These are phyloP conservation scores for Mucor irregularis DNA, from an alignment of 371 early-diverging fungal genomes.

Conservation along the genomic window DNA sequence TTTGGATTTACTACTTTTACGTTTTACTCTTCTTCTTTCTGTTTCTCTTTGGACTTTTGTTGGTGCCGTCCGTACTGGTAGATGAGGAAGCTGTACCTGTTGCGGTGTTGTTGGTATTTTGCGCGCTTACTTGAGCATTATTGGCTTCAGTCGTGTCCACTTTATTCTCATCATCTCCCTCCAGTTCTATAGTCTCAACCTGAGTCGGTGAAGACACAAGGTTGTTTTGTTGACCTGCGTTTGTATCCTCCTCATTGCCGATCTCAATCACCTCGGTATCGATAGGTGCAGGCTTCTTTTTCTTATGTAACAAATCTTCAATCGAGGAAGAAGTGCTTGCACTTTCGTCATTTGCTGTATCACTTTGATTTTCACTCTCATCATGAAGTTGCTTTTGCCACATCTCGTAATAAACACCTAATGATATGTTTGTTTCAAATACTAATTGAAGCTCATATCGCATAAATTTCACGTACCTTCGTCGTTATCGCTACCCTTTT, in stretches of 20 bases:
- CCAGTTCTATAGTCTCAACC: not conserved
- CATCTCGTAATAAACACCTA: constrained; percentile 74
- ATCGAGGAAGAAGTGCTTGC: not conserved
- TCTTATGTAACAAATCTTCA: not conserved
- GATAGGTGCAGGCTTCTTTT: not conserved
- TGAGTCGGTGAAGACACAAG: not conserved
- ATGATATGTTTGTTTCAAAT: not conserved
- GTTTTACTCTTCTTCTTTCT: not conserved
- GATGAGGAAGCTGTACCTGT: not conserved
- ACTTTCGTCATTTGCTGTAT: not conserved
- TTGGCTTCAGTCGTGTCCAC: too few species aligned
- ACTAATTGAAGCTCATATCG: not conserved
- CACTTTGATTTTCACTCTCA: constrained; percentile 25
- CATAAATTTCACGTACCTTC: constrained; percentile 7
- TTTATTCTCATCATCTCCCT: not conserved
- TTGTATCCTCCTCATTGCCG: not conserved
- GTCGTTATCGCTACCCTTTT: constrained; percentile 13
- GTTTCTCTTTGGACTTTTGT: not conserved
- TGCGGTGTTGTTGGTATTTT: not conserved
- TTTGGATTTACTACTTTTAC: not conserved
- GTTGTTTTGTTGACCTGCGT: not conserved
- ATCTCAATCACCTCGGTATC: not conserved
- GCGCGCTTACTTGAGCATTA: too few species aligned
- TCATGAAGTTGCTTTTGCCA: constrained; percentile 82
- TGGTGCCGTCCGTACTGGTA: too few species aligned